Percentiles rank a stretch among this genome's conserved stretches.
These are phyloP conservation scores for Botryotinia globosa DNA, from an alignment of 2,329 filamentous ascomycete genomes.

Conservation along the genomic window DNA sequence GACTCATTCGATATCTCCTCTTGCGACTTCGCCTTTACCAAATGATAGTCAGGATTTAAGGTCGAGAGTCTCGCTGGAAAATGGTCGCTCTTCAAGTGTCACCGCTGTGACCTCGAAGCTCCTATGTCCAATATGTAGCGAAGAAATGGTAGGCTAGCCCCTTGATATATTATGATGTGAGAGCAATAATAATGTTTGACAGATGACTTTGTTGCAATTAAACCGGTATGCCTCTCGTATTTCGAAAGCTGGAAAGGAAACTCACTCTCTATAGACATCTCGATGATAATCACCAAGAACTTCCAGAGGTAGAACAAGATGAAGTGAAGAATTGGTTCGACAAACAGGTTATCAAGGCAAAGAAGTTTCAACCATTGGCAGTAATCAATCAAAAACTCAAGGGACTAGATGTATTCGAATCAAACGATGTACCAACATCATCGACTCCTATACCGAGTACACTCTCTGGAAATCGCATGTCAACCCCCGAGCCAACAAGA, in stretches of 20 bases:
- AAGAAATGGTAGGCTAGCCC: constrained; percentile 77
- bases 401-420: constrained; percentile 72
- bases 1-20: constrained; percentile 60
- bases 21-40: constrained; percentile 60
- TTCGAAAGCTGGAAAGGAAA: constrained; percentile 30
- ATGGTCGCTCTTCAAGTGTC: constrained; percentile 50
- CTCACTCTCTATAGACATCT: constrained; percentile 55
- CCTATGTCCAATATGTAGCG: constrained; percentile 94
- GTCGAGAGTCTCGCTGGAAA: constrained; percentile 73
- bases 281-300: constrained; percentile 69
- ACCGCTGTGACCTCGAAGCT: constrained; percentile 63
- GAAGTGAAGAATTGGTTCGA: constrained; percentile 80
- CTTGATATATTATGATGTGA: neutral
- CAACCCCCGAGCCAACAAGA: constrained; percentile 36
- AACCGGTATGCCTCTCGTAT: constrained; percentile 59
- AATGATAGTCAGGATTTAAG: constrained; percentile 74
- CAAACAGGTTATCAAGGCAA: constrained; percentile 71
- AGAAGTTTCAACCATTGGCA: constrained; percentile 70
- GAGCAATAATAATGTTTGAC: constrained; percentile 29
- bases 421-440: constrained; percentile 57
- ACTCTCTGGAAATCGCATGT: constrained; percentile 39
- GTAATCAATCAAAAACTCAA: constrained; percentile 74
- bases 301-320: constrained; percentile 69
- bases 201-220: constrained; percentile 89
- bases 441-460: constrained; percentile 36